phyloP scores from a whole-genome alignment of 345 rosid species.

The Acer yangbiense region DNA sequence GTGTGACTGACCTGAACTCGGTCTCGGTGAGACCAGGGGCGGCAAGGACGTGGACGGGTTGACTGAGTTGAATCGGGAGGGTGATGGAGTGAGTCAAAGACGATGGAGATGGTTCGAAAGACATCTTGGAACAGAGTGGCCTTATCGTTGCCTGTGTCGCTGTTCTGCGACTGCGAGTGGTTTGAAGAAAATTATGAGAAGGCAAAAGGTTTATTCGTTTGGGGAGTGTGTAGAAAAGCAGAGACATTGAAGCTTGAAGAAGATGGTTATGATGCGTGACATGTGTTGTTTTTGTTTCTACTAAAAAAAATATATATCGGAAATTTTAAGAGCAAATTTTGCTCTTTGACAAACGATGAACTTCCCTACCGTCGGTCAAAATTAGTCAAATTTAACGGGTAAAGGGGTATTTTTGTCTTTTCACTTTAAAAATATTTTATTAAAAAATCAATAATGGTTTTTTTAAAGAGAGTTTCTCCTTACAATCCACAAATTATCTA shows the following conservation, averaged over 20 bases:
- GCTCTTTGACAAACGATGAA: too few relatives aligned
- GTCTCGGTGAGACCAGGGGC: conserved; percentile 65
- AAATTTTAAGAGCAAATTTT: too few relatives aligned
- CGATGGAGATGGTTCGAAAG: conserved; percentile 28
- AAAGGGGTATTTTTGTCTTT: too few relatives aligned
- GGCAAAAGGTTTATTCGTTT: conserved; percentile 22
- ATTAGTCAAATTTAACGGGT: too few relatives aligned
- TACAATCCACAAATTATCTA: too few relatives aligned
- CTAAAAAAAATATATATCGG: too few relatives aligned
- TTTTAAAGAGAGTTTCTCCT: too few relatives aligned
- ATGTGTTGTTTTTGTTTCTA: background rate
- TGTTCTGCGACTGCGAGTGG: conserved; percentile 16
- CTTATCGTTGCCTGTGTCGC: background rate
- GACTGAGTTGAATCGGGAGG: conserved; percentile 53
- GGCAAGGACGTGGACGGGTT: conserved; percentile 61
- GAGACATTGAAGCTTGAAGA: conserved; percentile 9
- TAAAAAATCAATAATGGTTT: too few relatives aligned
- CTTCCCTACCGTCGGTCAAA: too few relatives aligned
- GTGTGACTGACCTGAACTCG: conserved; percentile 58
- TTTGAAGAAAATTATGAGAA: conserved; percentile 22
- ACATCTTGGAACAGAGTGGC: conserved; percentile 38
- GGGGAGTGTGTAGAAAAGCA: conserved; percentile 27
- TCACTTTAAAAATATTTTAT: too few relatives aligned
- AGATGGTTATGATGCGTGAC: background rate
- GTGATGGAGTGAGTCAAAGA: conserved; percentile 46